These are phyloP conservation scores for Coniochaeta hoffmannii DNA, from an alignment of 2,329 filamentous ascomycete genomes.

Conservation along the genomic window DNA sequence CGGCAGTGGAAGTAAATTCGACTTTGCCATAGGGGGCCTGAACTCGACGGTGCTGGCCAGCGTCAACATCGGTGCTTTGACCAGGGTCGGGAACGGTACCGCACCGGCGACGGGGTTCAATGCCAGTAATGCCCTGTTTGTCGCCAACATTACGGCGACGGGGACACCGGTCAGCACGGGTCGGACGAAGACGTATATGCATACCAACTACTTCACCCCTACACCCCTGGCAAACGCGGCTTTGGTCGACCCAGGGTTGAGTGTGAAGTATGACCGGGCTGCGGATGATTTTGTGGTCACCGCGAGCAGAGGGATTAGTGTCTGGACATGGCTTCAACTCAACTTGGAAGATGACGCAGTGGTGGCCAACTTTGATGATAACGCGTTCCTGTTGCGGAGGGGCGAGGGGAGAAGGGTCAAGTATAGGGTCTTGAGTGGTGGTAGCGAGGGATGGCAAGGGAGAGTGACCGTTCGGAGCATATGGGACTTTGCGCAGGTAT, in stretches of 20 bases:
- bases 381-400: conserved; percentile 41
- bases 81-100: neutral
- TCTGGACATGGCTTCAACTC: conserved; percentile 47
- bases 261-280: conserved; percentile 13
- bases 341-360: conserved; percentile 31
- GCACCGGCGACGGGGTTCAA: conserved; percentile 1
- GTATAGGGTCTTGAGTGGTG: conserved; percentile 38
- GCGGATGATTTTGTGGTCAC: conserved; percentile 34
- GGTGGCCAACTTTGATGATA: conserved; percentile 43
- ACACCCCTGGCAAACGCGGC: conserved; percentile 34
- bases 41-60: conserved; percentile 36
- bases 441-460: conserved; percentile 31
- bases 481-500: conserved; percentile 29
- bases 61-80: conserved; percentile 8
- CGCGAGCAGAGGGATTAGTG: conserved; percentile 38
- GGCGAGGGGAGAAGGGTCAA: conserved; percentile 35
- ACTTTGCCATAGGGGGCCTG: conserved; percentile 39
- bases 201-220: conserved; percentile 43
- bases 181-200: conserved; percentile 31
- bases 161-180: conserved; percentile 39
- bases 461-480: conserved; percentile 43
- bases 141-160: conserved; percentile 29
- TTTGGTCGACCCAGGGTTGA: conserved; percentile 40
- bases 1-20: conserved; percentile 19
- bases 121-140: conserved; percentile 22